Evolutionary conservation across 208 protist genomes (phyloP).

Genomic region (Acanthamoeba royreba): DNA sequence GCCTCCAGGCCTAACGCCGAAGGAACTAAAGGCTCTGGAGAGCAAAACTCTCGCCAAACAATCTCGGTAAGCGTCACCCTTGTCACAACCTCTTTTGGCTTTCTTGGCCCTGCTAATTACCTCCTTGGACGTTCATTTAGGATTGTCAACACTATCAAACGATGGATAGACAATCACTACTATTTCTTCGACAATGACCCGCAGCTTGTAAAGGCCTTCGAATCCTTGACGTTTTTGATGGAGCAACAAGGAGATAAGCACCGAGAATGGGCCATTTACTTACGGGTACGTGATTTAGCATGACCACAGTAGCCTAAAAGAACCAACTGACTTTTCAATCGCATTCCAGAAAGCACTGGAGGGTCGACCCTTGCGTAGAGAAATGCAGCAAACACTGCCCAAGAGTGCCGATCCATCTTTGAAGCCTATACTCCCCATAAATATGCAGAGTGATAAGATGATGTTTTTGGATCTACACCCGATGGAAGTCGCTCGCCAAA

Average conservation of each 20-base stretch:
- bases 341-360: not conserved
- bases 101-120: not conserved
- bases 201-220: not conserved
- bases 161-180: slow-evolving; percentile 27
- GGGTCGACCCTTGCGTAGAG: not conserved
- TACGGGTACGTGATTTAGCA: not conserved
- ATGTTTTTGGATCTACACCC: slow-evolving; percentile 9
- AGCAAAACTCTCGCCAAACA: not conserved
- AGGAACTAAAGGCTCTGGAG: not conserved
- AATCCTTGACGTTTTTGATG: not conserved
- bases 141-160: not conserved
- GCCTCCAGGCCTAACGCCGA: not conserved
- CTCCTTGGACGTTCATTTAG: not conserved
- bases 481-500: slow-evolving; percentile 10
- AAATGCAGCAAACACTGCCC: not conserved
- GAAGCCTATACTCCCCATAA: slow-evolving; percentile 14
- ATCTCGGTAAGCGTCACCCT: not conserved
- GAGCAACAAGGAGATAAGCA: not conserved
- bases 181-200: slow-evolving; percentile 22
- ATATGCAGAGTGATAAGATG: not conserved
- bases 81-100: not conserved
- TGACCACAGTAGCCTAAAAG: not conserved
- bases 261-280: not conserved
- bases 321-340: not conserved
- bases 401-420: not conserved